phyloP scores from a whole-genome alignment of 441 rosid species.

The Populus trichocarpa region DNA sequence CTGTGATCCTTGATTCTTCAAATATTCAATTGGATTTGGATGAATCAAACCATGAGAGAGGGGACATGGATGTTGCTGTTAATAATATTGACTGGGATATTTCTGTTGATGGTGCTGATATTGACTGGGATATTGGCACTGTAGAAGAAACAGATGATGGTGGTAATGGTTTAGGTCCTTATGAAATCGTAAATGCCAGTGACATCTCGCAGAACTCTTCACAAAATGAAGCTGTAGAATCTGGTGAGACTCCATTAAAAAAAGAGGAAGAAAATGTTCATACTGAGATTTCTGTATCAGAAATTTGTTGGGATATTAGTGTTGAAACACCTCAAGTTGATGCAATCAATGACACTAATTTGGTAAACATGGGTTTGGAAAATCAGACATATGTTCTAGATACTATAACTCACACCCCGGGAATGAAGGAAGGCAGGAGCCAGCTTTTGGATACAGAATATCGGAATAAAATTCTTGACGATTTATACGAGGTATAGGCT shows the following conservation, averaged over 20 bases:
- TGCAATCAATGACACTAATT: conserved; percentile 45
- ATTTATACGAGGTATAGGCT: conserved; percentile 72
- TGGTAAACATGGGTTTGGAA: conserved; percentile 34
- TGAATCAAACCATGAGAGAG: conserved; percentile 35
- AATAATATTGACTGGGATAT: conserved; percentile 92
- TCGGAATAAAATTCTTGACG: conserved; percentile 91
- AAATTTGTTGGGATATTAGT: conserved; percentile 86
- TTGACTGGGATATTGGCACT: conserved; percentile 94
- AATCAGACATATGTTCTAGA: conserved; percentile 39
- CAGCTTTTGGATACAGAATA: conserved; percentile 86
- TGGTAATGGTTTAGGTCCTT: conserved; percentile 87
- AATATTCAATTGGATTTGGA: conserved; percentile 35
- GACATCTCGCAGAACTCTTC: conserved; percentile 53
- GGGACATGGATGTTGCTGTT: conserved; percentile 42
- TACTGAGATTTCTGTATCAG: conserved; percentile 52
- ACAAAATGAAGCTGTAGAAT: conserved; percentile 35
- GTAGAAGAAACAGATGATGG: conserved; percentile 71
- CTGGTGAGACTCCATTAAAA: conserved; percentile 29
- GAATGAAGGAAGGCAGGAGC: conserved; percentile 59
- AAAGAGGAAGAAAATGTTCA: conserved; percentile 38
- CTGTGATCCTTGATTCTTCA: conserved; percentile 46
- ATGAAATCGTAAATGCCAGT: conserved; percentile 83
- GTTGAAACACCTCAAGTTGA: conserved; percentile 89
- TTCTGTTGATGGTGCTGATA: conserved; percentile 69
- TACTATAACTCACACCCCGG: conserved; percentile 35